Evolutionary conservation across 495 filamentous ascomycete genomes (phyloP), one percentile per base, ranked within the genome.

Genomic region (Baudoinia panamericana): DNA sequence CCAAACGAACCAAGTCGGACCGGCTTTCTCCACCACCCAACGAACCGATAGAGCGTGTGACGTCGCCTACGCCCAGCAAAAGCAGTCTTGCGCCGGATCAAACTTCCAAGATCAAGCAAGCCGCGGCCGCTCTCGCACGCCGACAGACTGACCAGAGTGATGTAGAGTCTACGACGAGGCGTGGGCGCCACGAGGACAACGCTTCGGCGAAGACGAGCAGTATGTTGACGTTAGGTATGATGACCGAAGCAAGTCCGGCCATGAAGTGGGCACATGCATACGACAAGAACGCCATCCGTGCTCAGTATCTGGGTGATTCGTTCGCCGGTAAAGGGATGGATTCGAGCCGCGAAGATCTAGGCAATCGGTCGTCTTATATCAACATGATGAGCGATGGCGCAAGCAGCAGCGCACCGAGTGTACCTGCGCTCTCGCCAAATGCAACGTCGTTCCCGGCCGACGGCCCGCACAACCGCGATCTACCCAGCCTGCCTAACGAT

Each of bases 181-280:
- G 68, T 39, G 61, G 50, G 35, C 51, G 66, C 35, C 34, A 41
- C 38, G 59, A 70, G 27, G 75, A 79, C 27, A 50, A 63, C 6
- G 58, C 67, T 38, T 73, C 72, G 9, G 70, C 71, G 33, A 92
- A 86, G 68, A 96, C 90, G 0, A 87, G 80, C 61, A 96, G 90
- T 36, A 75, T 93, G 17, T 71, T 96, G 52, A 94, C 87, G 10
- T 69, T 95, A 28, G 85, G 93, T 55, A 82, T 96, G 36, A 61
- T 93, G 53, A 88, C 69, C 40, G 90, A 90, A 53, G 92, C 86
- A 13, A 85, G 79, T 12, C 79, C 85, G 18, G 90, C 90, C 9
- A 80, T 97, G 77, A 88, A 94, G 58, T 97, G 90, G 90, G 83
- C 88, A 8, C 84, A 69, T 55, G 78, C 77, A 41, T 90, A 85